phyloP scores from a whole-genome alignment of 495 filamentous ascomycete genomes.

The Coniosporium apollinis region DNA sequence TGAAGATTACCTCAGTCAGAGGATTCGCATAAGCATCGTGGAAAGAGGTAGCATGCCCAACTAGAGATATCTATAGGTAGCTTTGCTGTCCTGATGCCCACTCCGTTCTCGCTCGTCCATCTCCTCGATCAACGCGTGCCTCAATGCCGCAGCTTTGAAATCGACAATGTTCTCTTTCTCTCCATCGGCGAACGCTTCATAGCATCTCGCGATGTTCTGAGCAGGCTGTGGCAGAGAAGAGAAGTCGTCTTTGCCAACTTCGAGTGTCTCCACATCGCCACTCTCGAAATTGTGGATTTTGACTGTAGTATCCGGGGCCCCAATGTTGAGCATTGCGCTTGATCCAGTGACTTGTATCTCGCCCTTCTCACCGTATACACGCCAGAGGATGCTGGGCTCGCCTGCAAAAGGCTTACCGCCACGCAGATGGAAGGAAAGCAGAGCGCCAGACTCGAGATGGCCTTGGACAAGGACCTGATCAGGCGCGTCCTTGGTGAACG shows the following conservation, averaged over 20 bases:
- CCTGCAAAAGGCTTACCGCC: constrained; percentile 33
- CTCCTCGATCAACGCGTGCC: constrained; percentile 5
- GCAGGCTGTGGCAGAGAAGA: not conserved
- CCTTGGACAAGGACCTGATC: constrained; percentile 33
- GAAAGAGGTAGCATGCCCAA: too few relatives aligned
- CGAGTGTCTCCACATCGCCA: constrained; percentile 2
- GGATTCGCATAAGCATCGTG: too few relatives aligned
- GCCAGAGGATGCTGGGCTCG: constrained; percentile 33
- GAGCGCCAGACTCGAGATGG: constrained; percentile 22
- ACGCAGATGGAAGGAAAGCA: constrained; percentile 29
- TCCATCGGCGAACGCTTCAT: not conserved
- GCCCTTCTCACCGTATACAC: constrained; percentile 36
- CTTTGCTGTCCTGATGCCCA: too few relatives aligned
- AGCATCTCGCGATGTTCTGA: not conserved
- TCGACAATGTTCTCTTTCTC: constrained; percentile 1
- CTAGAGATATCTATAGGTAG: too few relatives aligned
- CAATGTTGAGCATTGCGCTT: not conserved
- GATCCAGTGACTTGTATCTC: constrained; percentile 31
- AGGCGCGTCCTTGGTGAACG: constrained; percentile 27
- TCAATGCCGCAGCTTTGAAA: constrained; percentile 4
- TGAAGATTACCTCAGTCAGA: too few relatives aligned
- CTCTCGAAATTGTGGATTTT: constrained; percentile 6
- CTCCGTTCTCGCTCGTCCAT: too few relatives aligned
- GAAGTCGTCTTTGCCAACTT: constrained; percentile 5
- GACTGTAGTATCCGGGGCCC: constrained; percentile 1